These are phyloP conservation scores for Jacaranda mimosifolia DNA, from an alignment of 257 asterid genomes.

Conservation along the genomic window DNA sequence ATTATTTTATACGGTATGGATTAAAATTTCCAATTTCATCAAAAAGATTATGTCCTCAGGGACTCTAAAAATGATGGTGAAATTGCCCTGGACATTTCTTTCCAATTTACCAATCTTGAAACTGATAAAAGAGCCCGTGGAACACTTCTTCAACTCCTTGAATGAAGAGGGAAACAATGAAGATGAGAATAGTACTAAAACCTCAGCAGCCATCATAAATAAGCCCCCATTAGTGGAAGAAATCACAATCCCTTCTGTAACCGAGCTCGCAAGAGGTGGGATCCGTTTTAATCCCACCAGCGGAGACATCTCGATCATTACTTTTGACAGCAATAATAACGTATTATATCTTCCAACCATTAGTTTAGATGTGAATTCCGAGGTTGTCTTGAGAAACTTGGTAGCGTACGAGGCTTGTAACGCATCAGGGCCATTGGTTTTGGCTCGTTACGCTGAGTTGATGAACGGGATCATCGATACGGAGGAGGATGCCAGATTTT, in stretches of 20 bases:
- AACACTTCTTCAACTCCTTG: slow-evolving; percentile 13
- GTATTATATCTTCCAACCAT: slow-evolving; percentile 21
- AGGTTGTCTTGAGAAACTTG: slow-evolving; percentile 40
- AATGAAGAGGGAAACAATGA: neutral
- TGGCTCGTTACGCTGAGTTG: slow-evolving; percentile 48
- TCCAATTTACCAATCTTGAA: slow-evolving; percentile 38
- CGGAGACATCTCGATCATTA: neutral
- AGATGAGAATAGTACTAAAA: neutral
- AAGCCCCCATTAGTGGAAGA: slow-evolving; percentile 37
- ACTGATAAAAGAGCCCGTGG: slow-evolving; percentile 33
- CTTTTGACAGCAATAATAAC: neutral
- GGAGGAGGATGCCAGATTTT: slow-evolving; percentile 46
- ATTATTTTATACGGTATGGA: slow-evolving; percentile 8
- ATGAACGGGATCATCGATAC: slow-evolving; percentile 56
- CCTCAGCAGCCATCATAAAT: neutral
- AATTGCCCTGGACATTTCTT: slow-evolving; percentile 45
- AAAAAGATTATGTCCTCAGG: slow-evolving; percentile 30
- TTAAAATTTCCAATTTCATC: slow-evolving; percentile 1
- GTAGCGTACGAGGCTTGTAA: slow-evolving; percentile 52
- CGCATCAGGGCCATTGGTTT: slow-evolving; percentile 45
- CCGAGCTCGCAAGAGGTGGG: slow-evolving; percentile 9
- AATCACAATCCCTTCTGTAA: slow-evolving; percentile 23
- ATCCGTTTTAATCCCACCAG: neutral
- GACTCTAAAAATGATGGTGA: slow-evolving; percentile 34
- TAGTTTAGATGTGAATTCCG: neutral